Conservation (phyloP, 768 basidiomycete species). For the Leucosporidium yakuticum region DNA sequence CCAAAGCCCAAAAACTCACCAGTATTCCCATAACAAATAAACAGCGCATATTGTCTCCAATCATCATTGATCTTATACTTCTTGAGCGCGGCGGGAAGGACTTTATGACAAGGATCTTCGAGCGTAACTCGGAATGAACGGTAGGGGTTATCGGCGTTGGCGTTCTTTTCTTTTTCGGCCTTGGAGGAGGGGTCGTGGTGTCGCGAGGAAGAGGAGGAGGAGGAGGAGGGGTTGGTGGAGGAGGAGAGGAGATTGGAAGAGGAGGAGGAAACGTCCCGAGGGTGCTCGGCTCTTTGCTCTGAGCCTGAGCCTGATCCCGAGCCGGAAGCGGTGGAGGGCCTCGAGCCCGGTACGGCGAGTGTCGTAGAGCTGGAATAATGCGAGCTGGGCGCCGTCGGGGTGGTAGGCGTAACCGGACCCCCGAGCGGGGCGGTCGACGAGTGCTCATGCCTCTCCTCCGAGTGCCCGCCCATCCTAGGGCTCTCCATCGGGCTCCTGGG, state of each 20-base stretch:
- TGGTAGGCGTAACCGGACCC: constrained; percentile 30
- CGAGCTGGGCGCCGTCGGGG: constrained; percentile 16
- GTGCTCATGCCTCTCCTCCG: constrained; percentile 3
- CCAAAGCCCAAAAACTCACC: constrained; percentile 50
- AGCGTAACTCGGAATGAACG: constrained; percentile 96
- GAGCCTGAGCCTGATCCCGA: too few relatives aligned
- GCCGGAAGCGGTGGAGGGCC: too few relatives aligned
- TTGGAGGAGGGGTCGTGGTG: background rate
- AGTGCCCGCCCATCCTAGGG: background rate
- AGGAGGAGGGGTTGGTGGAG: background rate
- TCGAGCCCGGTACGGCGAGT: too few relatives aligned
- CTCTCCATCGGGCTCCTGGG: constrained; percentile 3
- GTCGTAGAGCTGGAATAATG: too few relatives aligned
- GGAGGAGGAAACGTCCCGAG: background rate
- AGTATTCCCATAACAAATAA: constrained; percentile 92
- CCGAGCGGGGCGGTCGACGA: background rate
- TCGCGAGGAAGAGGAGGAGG: background rate
- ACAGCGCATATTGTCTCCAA: constrained; percentile 99
- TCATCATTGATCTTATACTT: constrained; percentile 99
- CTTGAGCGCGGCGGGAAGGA: constrained; percentile 92
- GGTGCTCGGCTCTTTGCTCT: background rate
- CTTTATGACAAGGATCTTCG: constrained; percentile 98
- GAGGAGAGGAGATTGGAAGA: background rate
- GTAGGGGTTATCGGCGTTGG: constrained; percentile 49
- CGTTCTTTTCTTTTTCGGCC: background rate